These are phyloP conservation scores for Globisporangium perplexum DNA, from an alignment of 352 stramenopile genomes.

Conservation along the genomic window DNA sequence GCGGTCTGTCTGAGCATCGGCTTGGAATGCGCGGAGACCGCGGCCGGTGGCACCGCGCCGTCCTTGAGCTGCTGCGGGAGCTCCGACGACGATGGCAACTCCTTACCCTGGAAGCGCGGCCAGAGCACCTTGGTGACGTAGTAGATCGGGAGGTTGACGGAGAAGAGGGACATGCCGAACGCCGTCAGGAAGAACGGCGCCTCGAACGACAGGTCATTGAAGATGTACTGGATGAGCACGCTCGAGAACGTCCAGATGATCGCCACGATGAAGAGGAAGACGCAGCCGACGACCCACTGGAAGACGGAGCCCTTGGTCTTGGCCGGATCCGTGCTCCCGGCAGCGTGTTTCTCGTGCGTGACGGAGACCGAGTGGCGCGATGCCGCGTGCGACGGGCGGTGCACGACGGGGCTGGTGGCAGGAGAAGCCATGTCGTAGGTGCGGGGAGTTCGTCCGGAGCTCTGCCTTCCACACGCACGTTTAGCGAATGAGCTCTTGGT, in stretches of 20 bases:
- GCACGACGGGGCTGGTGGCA: slow-evolving; percentile 4
- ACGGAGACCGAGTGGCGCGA: slow-evolving; percentile 9
- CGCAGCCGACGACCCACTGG: slow-evolving; percentile 63
- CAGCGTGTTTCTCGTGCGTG: not conserved
- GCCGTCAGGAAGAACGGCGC: slow-evolving; percentile 88
- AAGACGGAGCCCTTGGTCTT: slow-evolving; percentile 28
- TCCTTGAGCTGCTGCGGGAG: slow-evolving; percentile 25
- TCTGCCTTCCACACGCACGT: not conserved
- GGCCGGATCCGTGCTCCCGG: not conserved
- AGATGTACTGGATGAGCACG: slow-evolving; percentile 88
- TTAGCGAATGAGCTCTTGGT: not conserved
- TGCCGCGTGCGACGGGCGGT: slow-evolving; percentile 1
- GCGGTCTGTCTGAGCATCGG: slow-evolving; percentile 27
- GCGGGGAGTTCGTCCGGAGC: not conserved
- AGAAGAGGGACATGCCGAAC: slow-evolving; percentile 83
- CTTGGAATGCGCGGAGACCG: slow-evolving; percentile 10
- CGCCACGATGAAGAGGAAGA: slow-evolving; percentile 69
- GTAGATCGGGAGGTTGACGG: slow-evolving; percentile 75
- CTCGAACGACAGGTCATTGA: slow-evolving; percentile 82
- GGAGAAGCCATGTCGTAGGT: not conserved
- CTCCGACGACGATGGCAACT: slow-evolving; percentile 13
- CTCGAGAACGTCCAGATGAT: slow-evolving; percentile 83
- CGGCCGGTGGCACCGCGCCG: slow-evolving; percentile 14
- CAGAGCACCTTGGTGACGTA: slow-evolving; percentile 53
- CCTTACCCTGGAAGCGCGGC: slow-evolving; percentile 25